Evolutionary conservation across 176 grass and related monocot genomes (phyloP).

Genomic region (Aegilops tauschii): DNA sequence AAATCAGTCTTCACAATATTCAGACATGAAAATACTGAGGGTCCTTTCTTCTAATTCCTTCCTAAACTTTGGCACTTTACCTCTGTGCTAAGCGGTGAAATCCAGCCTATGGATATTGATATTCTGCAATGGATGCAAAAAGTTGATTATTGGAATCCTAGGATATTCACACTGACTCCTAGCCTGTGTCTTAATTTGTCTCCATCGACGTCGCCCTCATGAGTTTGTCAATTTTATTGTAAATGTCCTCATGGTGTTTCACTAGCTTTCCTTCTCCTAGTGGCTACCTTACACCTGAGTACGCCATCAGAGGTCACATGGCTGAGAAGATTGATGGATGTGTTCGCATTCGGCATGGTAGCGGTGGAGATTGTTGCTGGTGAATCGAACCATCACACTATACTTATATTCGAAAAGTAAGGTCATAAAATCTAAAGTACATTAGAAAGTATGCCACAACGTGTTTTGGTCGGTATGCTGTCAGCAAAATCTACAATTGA

Average conservation of each 20-base stretch:
- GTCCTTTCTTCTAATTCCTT: no score
- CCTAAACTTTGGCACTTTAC: no score
- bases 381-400: slow-evolving; percentile 35
- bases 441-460: no score
- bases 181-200: neutral
- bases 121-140: slow-evolving; percentile 73
- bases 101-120: slow-evolving; percentile 38
- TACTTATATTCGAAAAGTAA: slow-evolving; percentile 16
- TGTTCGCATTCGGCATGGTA: slow-evolving; percentile 49
- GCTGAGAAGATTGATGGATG: slow-evolving; percentile 45
- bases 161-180: slow-evolving; percentile 35
- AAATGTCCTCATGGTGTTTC: neutral
- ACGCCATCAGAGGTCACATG: slow-evolving; percentile 62
- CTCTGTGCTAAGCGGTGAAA: slow-evolving; percentile 52
- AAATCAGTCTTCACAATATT: no score
- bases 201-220: neutral
- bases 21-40: no score
- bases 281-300: slow-evolving; percentile 64
- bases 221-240: neutral
- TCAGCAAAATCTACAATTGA: neutral
- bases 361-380: slow-evolving; percentile 38
- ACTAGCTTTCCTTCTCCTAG: slow-evolving; percentile 19
- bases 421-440: no score
- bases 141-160: slow-evolving; percentile 80
- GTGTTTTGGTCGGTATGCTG: no score